These are phyloP conservation scores for Fomitopsis pinicola DNA, from an alignment of 1,284 basidiomycete genomes.

Conservation along the genomic window DNA sequence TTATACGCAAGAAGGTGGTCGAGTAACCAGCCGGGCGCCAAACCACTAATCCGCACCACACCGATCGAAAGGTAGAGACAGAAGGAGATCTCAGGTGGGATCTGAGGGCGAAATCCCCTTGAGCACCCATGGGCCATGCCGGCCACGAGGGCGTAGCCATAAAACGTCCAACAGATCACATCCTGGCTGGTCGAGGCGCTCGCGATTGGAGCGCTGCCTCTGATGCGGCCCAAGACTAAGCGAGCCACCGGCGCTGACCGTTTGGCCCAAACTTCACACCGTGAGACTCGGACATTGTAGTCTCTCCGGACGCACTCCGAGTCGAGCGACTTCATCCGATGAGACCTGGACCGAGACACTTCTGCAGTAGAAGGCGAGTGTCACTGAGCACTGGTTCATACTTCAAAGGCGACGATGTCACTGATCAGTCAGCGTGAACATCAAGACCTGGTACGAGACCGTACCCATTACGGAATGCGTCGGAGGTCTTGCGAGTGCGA, in stretches of 20 bases:
- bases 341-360: not conserved
- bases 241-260: not conserved
- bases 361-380: not conserved
- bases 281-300: not conserved
- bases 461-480: not conserved
- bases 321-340: not conserved
- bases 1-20: constrained; percentile 2
- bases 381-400: not conserved
- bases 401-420: not conserved
- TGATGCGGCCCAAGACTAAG: not conserved
- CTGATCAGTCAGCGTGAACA: too few species aligned
- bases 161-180: not conserved
- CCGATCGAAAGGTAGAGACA: constrained; percentile 2
- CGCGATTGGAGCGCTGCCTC: not conserved
- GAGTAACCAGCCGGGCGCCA: constrained; percentile 2
- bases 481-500: not conserved
- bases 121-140: not conserved
- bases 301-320: not conserved
- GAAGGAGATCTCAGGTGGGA: constrained; percentile 1
- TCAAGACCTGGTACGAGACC: too few species aligned
- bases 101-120: constrained; percentile 1
- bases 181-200: not conserved
- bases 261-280: not conserved
- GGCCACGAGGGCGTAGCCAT: constrained; percentile 2
- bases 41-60: not conserved